phyloP scores from a whole-genome alignment of 257 asterid species.

The Echites panduratus region DNA sequence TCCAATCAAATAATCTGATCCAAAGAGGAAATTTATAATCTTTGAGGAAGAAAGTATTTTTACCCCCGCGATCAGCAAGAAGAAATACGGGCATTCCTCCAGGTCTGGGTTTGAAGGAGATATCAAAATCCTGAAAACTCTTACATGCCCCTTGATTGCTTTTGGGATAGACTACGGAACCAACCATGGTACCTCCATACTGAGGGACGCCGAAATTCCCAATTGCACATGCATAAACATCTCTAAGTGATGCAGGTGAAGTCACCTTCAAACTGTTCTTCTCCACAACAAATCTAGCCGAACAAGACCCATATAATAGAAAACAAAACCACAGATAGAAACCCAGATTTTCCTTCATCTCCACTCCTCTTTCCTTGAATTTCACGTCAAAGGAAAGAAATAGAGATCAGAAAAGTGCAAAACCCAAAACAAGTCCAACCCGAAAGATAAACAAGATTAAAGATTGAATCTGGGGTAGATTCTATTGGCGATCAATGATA shows the following conservation, averaged over 20 bases:
- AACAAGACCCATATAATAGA: conserved; percentile 46
- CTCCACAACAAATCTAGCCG: conserved; percentile 88
- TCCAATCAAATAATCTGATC: background rate
- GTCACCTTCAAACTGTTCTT: conserved; percentile 86
- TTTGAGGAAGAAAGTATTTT: background rate
- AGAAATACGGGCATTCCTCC: conserved; percentile 87
- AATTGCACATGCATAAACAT: conserved; percentile 77
- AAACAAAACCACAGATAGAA: conserved; percentile 37
- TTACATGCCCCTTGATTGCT: conserved; percentile 70
- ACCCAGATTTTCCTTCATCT: conserved; percentile 47
- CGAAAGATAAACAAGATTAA: background rate
- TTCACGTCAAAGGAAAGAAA: background rate
- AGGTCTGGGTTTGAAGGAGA: conserved; percentile 56
- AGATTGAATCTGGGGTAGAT: conserved; percentile 7
- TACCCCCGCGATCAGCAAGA: conserved; percentile 94
- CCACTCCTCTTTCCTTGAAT: conserved; percentile 3
- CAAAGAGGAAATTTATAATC: background rate
- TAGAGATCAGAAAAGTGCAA: background rate
- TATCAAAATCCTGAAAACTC: conserved; percentile 38
- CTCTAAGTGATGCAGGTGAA: conserved; percentile 62
- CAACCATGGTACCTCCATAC: conserved; percentile 87
- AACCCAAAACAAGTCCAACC: background rate
- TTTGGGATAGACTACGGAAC: conserved; percentile 70
- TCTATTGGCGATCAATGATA: background rate
- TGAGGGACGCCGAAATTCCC: conserved; percentile 98